A percentile compares a stretch with the other conserved stretches of the same genome.
phyloP scores from a whole-genome alignment of 768 basidiomycete species.

The Cystobasidium tubakii region DNA sequence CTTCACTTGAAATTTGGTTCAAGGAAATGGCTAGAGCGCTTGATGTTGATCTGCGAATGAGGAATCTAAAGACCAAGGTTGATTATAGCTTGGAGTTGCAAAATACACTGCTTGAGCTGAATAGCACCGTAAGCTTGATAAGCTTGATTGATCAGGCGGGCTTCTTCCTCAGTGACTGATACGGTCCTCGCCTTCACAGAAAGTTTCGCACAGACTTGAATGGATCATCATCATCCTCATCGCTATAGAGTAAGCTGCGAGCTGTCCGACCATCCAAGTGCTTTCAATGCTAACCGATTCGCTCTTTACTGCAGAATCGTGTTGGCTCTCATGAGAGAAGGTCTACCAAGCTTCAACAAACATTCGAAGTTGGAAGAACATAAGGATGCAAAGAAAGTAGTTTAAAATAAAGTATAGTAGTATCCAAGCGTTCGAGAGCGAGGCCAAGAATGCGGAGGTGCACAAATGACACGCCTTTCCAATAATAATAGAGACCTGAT shows the following conservation, averaged over 20 bases:
- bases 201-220: constrained; percentile 94
- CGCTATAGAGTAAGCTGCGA: constrained; percentile 61
- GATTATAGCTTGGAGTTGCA: constrained; percentile 62
- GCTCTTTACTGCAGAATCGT: constrained; percentile 36
- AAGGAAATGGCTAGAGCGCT: constrained; percentile 75
- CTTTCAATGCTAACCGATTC: neutral
- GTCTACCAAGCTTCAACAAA: constrained; percentile 25
- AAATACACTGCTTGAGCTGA: constrained; percentile 75
- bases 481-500: too few species aligned
- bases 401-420: too few species aligned
- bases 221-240: constrained; percentile 90
- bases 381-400: neutral
- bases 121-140: constrained; percentile 79
- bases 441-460: too few species aligned
- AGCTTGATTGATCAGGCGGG: too few species aligned
- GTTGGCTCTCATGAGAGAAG: constrained; percentile 42
- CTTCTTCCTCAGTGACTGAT: too few species aligned
- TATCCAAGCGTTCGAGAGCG: too few species aligned
- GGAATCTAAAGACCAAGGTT: constrained; percentile 41
- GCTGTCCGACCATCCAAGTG: neutral
- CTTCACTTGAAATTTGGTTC: constrained; percentile 72
- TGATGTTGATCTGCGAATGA: constrained; percentile 74
- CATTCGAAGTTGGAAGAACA: neutral
- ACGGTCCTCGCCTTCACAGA: constrained; percentile 38
- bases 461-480: too few species aligned